These are phyloP conservation scores for Colletotrichum shisoi DNA, from an alignment of 2,329 filamentous ascomycete species.

Conservation along the genomic window DNA sequence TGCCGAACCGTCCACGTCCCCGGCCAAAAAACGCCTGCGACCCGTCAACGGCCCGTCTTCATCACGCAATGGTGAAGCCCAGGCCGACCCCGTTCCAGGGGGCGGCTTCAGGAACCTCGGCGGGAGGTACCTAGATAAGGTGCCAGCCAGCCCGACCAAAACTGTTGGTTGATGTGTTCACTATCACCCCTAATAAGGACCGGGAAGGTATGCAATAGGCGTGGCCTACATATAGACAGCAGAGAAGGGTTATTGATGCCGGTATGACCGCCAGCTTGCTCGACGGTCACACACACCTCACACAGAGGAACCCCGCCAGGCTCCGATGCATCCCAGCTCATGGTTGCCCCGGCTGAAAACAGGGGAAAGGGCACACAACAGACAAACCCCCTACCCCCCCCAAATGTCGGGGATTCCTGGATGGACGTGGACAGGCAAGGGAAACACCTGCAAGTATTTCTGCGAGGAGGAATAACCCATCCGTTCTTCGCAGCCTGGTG, in stretches of 20 bases:
- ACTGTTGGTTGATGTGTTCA: not conserved
- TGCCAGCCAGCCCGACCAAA: not conserved
- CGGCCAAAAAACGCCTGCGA: not conserved
- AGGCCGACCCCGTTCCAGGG: not conserved
- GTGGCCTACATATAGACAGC: conserved; percentile 5
- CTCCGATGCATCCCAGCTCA: not conserved
- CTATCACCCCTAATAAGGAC: not conserved
- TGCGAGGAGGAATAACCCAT: not conserved
- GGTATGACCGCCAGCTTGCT: not conserved
- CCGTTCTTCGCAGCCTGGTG: not conserved
- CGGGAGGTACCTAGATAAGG: not conserved
- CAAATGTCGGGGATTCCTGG: not conserved
- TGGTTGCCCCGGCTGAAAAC: not conserved
- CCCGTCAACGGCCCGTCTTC: not conserved
- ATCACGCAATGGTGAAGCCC: not conserved
- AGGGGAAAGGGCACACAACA: not conserved
- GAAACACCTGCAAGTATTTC: not conserved
- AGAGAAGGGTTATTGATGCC: not conserved
- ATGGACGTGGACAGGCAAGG: not conserved
- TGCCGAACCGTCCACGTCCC: not conserved
- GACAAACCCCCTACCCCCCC: not conserved
- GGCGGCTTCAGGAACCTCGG: not conserved
- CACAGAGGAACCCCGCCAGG: not conserved
- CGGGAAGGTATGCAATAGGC: conserved; percentile 2
- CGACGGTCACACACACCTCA: not conserved